phyloP scores from a whole-genome alignment of 306 rosid genomes.

The Prunus persica region Prunus_persica_NCBIv2 NC_034011.1:21286501-21287000 shows the following conservation, averaged over 20 bases:
- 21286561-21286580: background rate
- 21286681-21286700: background rate
- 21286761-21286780: conserved; percentile 14
- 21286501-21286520: background rate
- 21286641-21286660: background rate
- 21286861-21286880: background rate
- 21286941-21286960: background rate
- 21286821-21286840: background rate
- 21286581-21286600: background rate
- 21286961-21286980: too few relatives aligned
- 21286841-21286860: background rate
- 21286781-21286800: conserved; percentile 9
- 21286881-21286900: background rate
- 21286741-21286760: background rate
- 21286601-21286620: conserved; percentile 1
- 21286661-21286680: conserved; percentile 3
- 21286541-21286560: background rate
- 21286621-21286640: background rate
- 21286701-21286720: background rate
- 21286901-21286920: too few relatives aligned
- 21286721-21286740: conserved; percentile 1
- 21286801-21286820: background rate
- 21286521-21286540: background rate
- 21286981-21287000: too few relatives aligned
- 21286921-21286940: too few relatives aligned